Evolutionary conservation across 1,139 yeast genomes (phyloP), one percentile per base, ranked within the genome.

Genomic region (Saccharomycopsis hybrid): DNA sequence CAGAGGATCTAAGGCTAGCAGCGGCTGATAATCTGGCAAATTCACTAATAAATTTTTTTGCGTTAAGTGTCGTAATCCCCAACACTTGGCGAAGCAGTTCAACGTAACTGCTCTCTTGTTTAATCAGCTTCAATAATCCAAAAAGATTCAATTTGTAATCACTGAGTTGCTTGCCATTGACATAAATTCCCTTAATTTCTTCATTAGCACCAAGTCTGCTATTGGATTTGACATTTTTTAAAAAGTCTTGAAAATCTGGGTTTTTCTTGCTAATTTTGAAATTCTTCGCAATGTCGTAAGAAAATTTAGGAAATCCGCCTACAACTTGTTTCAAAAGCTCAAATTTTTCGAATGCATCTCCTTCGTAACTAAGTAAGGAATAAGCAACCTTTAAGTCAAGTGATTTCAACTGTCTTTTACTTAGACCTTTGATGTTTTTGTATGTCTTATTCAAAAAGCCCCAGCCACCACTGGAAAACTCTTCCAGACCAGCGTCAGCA

Each of bases 91-190:
- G 55, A 52, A 24, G 52, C 1, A 59, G 55, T 3, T 67, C 57
- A 1, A 75, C 57, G 1, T 66, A 53, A 0, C 53, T 40, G 7
- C 70, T 56, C 56, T 80, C 85, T 3, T 62, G 57, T 45, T 69
- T 65, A 18, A 69, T 46, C 11, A 44, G 24, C 7, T 38, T 58
- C n/a, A 69, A 56, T 2, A 80, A 55, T 31, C 67, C 68, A 53
- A 71, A 68, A 2, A 72, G 54, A 54, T 76, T 76, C 13, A 70
- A 62, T 47, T 72, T 72, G 5, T 68, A 59, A 1, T 65, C 65
- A 43, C 72, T 68, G 2, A 78, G 61, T 4, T 78, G 73, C 1
- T 81, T 77, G 0, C 90, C 89, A 59, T 85, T 85, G 3, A 84
- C 57, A 54, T 74, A 84, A 1, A 84, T 53, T 0, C 89, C 90